These are phyloP conservation scores for Amphirosellinia nigrospora DNA, from an alignment of 495 filamentous ascomycete genomes.

Conservation along the genomic window DNA sequence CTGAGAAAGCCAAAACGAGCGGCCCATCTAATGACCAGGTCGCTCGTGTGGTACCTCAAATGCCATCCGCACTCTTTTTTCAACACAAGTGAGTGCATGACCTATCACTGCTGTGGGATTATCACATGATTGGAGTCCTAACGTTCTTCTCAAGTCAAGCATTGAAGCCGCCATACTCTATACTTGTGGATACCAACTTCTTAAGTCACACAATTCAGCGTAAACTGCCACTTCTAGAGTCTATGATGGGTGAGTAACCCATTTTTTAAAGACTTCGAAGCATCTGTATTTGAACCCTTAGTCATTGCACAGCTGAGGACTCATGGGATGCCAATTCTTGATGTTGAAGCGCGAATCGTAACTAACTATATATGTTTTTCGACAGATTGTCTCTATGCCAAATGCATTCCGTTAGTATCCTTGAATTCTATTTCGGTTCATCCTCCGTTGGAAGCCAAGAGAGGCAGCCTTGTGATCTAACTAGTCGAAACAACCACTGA, in stretches of 20 bases:
- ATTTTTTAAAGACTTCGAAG: neutral
- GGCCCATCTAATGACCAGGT: slow-evolving; percentile 46
- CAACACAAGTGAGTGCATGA: slow-evolving; percentile 67
- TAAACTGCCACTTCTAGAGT: slow-evolving; percentile 85
- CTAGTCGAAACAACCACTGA: neutral
- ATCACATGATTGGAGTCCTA: neutral
- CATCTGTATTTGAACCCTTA: neutral
- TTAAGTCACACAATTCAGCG: slow-evolving; percentile 87
- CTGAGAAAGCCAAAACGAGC: slow-evolving; percentile 59
- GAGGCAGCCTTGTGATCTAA: neutral
- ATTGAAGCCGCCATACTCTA: slow-evolving; percentile 84
- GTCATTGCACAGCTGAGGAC: neutral
- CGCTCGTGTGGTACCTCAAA: slow-evolving; percentile 75
- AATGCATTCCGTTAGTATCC: slow-evolving; percentile 57
- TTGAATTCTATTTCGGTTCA: neutral
- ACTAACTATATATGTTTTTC: slow-evolving; percentile 17
- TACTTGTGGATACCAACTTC: slow-evolving; percentile 93
- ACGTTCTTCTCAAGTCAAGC: slow-evolving; percentile 56
- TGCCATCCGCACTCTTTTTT: slow-evolving; percentile 91
- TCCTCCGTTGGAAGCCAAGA: neutral
- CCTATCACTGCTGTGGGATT: neutral
- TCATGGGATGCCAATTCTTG: neutral
- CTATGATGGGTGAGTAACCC: slow-evolving; percentile 55
- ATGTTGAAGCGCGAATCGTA: neutral
- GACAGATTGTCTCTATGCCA: slow-evolving; percentile 72